These are phyloP conservation scores for Garcileccinum viscosum DNA, from an alignment of 1,284 basidiomycete genomes.

Conservation along the genomic window DNA sequence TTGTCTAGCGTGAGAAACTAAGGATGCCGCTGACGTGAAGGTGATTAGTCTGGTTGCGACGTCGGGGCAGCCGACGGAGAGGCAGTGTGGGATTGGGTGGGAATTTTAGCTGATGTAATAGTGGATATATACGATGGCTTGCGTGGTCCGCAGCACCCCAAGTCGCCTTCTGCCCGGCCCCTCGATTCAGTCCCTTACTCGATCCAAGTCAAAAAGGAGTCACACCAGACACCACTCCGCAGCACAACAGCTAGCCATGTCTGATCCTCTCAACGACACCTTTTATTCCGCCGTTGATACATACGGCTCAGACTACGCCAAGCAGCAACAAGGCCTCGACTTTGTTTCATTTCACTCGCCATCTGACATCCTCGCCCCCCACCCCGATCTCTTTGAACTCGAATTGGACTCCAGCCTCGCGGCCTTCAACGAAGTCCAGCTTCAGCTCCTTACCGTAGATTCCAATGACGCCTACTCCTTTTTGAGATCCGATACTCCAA, in stretches of 20 bases:
- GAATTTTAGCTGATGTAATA: slow-evolving; percentile 42
- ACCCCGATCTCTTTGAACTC: slow-evolving; percentile 80
- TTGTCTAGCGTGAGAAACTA: neutral
- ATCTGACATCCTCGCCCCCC: slow-evolving; percentile 71
- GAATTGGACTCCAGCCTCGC: slow-evolving; percentile 77
- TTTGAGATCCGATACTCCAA: slow-evolving; percentile 66
- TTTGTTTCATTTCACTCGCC: slow-evolving; percentile 72
- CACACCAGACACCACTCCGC: slow-evolving; percentile 31
- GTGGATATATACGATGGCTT: slow-evolving; percentile 41
- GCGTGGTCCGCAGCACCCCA: slow-evolving; percentile 42
- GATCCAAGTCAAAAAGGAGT: slow-evolving; percentile 26
- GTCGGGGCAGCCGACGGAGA: slow-evolving; percentile 29
- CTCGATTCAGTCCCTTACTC: slow-evolving; percentile 1
- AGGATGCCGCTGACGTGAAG: slow-evolving; percentile 28
- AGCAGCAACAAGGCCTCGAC: slow-evolving; percentile 56
- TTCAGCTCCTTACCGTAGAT: slow-evolving; percentile 68
- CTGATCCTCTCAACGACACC: slow-evolving; percentile 38
- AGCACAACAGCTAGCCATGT: slow-evolving; percentile 35
- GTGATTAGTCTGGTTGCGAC: slow-evolving; percentile 19
- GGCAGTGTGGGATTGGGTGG: slow-evolving; percentile 33
- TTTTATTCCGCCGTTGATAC: slow-evolving; percentile 43
- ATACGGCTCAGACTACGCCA: slow-evolving; percentile 45
- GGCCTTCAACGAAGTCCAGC: slow-evolving; percentile 63
- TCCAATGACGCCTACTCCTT: slow-evolving; percentile 66
- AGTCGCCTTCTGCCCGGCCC: slow-evolving; percentile 13